Conservation (phyloP, 352 stramenopile species). For the Globisporangium camurandrum region DNA sequence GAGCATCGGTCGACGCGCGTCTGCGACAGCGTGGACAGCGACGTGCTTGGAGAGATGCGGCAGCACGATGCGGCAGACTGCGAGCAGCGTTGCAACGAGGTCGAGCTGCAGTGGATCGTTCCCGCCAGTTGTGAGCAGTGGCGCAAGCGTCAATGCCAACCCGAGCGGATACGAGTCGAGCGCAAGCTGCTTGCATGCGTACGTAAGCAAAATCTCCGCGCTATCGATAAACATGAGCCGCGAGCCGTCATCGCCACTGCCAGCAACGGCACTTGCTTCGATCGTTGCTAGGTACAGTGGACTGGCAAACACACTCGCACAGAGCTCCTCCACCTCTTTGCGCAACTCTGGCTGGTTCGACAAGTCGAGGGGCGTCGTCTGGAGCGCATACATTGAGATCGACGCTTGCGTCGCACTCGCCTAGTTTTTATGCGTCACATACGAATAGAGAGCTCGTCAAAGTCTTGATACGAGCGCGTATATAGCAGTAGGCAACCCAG, state of each 20-base stretch:
- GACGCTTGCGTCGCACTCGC: constrained; percentile 21
- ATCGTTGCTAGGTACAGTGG: constrained; percentile 35
- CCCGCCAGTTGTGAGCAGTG: constrained; percentile 45
- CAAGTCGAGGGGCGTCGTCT: constrained; percentile 54
- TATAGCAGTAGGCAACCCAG: too few relatives aligned
- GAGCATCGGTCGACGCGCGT: constrained; percentile 33
- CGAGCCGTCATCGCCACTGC: constrained; percentile 36
- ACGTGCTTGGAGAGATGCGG: constrained; percentile 40
- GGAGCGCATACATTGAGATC: constrained; percentile 62
- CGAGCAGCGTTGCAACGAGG: constrained; percentile 39
- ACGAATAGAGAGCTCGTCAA: too few relatives aligned
- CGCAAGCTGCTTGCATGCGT: constrained; percentile 53
- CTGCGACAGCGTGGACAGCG: constrained; percentile 16
- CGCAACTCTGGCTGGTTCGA: constrained; percentile 41
- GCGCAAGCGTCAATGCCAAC: constrained; percentile 46
- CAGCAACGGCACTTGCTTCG: constrained; percentile 7
- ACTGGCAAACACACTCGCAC: constrained; percentile 54
- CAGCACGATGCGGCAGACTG: constrained; percentile 38
- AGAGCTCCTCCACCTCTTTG: constrained; percentile 67
- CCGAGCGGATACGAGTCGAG: constrained; percentile 40
- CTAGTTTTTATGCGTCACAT: too few relatives aligned
- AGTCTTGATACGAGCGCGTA: too few relatives aligned
- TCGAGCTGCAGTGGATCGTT: constrained; percentile 63
- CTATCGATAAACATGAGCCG: constrained; percentile 72
- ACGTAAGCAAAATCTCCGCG: constrained; percentile 60